Base-by-base conservation (phyloP, 176 grass and related monocot genomes). In the Avena atlantica region DNA sequence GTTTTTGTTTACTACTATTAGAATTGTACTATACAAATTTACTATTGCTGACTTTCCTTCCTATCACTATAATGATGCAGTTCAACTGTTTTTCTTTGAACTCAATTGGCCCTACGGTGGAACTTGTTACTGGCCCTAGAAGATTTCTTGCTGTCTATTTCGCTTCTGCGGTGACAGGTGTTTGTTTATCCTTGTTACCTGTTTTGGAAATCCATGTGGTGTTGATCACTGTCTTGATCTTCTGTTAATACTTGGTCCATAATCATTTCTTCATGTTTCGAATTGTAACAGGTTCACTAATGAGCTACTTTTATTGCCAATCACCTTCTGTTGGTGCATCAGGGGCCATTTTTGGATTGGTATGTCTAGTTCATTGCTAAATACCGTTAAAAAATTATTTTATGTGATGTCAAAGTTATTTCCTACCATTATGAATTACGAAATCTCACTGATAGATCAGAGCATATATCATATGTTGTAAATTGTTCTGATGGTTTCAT, bases 21-120 rank as follows among this genome's bases (percentile, higher is more conserved):
- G 40, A 25, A 60, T 70, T 84, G 11, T 84, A 24, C 55, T 68
- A 12, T 48, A 70, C 20, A 29, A 9, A 60, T 55, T 17, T 11
- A 50, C 25, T 2, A 19, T 36, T 36, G 37, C 60, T 89, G 63
- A 93, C 24, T 90, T 89, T 19, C 12, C 48, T 82, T 70, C 42
- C n/a, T 62, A 49, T 56, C 34, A 36, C 21, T 15, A n/a, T 37
- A 2, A 40, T 50, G 73, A 55, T 87, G 62, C 88, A 95, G 96
- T 89, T 95, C 89, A 98, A 98, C 59, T 93, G 91, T 89, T 98
- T 93, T 90, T 98, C 96, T 50, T 93, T 94, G 67, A 98, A 98
- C 84, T 98, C 96, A 5, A 94, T 94, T 74, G 93, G 96, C 50
- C 96, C 96, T 45, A 85, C 45, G 15, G 90, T 98, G 20, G 96